Conservation (phyloP, 1,139 yeast genomes). For the Hyphopichia fennica region DNA sequence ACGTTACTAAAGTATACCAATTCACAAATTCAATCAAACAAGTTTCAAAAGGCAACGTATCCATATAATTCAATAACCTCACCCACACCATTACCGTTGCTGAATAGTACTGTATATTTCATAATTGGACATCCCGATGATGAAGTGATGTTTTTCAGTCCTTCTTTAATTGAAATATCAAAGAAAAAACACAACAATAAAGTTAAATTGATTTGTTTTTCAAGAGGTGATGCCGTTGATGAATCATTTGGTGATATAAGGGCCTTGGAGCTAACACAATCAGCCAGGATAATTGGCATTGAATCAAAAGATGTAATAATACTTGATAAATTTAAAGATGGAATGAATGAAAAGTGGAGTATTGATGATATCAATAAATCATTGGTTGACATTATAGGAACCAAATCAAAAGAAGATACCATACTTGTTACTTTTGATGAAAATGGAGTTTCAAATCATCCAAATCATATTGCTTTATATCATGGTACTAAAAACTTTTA, state of each 20-base stretch:
- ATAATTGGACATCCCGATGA: slow-evolving; percentile 97
- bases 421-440: slow-evolving; percentile 78
- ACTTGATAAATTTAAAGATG: slow-evolving; percentile 61
- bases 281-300: slow-evolving; percentile 62
- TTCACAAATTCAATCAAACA: slow-evolving; percentile 24
- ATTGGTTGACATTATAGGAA: slow-evolving; percentile 16
- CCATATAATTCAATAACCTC: slow-evolving; percentile 41
- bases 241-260: slow-evolving; percentile 71
- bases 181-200: slow-evolving; percentile 50
- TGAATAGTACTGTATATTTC: slow-evolving; percentile 43
- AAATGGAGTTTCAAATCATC: slow-evolving; percentile 79
- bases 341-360: slow-evolving; percentile 74
- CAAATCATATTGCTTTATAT: slow-evolving; percentile 74
- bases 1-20: slow-evolving; percentile 28
- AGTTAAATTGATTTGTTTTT: slow-evolving; percentile 66
- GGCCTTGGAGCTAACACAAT: slow-evolving; percentile 53
- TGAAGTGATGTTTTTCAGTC: slow-evolving; percentile 96
- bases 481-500: slow-evolving; percentile 50
- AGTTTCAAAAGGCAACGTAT: slow-evolving; percentile 15
- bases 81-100: slow-evolving; percentile 35
- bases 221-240: slow-evolving; percentile 66
- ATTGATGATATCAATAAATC: slow-evolving; percentile 34
- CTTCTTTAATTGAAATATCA: slow-evolving; percentile 59
- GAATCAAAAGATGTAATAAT: slow-evolving; percentile 42
- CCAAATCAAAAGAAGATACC: slow-evolving; percentile 14